Conservation (phyloP, 1,284 basidiomycete genomes). For the Pseudozyma flocculosa region DNA sequence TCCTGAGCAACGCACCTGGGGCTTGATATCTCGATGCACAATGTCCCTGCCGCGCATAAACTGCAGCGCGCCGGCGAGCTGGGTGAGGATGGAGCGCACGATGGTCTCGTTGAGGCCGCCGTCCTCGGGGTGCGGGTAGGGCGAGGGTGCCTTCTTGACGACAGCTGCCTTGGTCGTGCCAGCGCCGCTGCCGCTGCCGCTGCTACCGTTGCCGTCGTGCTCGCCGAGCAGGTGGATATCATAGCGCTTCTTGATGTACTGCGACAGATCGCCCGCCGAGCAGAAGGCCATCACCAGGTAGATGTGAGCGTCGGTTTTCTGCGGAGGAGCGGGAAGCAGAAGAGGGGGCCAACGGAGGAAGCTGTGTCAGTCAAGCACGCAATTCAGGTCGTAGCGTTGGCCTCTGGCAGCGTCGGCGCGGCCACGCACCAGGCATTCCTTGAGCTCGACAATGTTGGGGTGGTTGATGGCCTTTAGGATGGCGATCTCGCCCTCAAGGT, state of each 20-base stretch:
- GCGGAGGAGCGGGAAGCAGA: slow-evolving; percentile 1
- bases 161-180: neutral
- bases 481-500: slow-evolving; percentile 93
- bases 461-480: slow-evolving; percentile 93
- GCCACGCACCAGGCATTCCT: slow-evolving; percentile 75
- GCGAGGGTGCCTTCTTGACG: neutral
- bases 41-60: slow-evolving; percentile 86
- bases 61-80: slow-evolving; percentile 91
- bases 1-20: slow-evolving; percentile 63
- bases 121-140: slow-evolving; percentile 81
- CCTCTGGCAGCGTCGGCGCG: too few relatives aligned
- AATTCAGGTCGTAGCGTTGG: too few relatives aligned
- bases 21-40: slow-evolving; percentile 96
- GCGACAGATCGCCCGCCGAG: slow-evolving; percentile 88
- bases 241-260: slow-evolving; percentile 72
- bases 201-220: slow-evolving; percentile 11
- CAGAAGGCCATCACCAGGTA: slow-evolving; percentile 99
- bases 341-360: neutral
- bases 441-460: slow-evolving; percentile 86
- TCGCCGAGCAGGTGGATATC: slow-evolving; percentile 30
- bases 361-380: too few relatives aligned
- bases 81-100: slow-evolving; percentile 87
- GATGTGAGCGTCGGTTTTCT: slow-evolving; percentile 90
- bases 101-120: slow-evolving; percentile 89
- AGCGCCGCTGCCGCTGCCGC: slow-evolving; percentile 1